Evolutionary conservation across 1,284 basidiomycete species (phyloP).

Genomic region (Sphaerobolus stellatus): DNA sequence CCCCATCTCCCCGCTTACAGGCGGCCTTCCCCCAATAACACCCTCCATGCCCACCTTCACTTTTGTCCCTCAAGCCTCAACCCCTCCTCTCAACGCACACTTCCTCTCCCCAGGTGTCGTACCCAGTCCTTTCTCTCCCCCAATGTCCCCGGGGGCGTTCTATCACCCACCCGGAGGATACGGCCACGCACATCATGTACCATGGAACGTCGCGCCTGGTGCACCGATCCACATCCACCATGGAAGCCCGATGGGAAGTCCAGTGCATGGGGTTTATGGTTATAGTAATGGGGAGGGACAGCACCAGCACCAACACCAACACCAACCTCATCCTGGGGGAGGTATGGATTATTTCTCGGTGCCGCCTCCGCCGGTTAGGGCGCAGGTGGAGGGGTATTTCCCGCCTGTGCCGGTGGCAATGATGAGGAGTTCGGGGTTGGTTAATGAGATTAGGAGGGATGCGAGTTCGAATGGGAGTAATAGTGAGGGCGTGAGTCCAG

Average conservation of each 20-base stretch:
- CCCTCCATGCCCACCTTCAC: constrained; percentile 78
- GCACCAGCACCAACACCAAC: background rate
- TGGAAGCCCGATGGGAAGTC: constrained; percentile 8
- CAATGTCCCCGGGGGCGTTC: constrained; percentile 70
- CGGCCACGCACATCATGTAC: constrained; percentile 33
- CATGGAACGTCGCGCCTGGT: constrained; percentile 63
- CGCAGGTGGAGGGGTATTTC: constrained; percentile 47
- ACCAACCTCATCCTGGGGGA: constrained; percentile 12
- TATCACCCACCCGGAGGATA: constrained; percentile 56
- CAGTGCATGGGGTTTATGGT: constrained; percentile 13
- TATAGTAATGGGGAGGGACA: constrained; percentile 11
- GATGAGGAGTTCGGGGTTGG: constrained; percentile 25
- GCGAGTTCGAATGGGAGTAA: background rate
- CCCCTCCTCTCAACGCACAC: constrained; percentile 18
- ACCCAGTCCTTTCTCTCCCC: constrained; percentile 55
- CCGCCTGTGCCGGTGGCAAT: constrained; percentile 35
- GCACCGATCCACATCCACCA: constrained; percentile 50
- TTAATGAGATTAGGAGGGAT: constrained; percentile 42
- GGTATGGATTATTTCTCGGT: constrained; percentile 10
- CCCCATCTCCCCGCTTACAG: constrained; percentile 51
- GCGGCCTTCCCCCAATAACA: constrained; percentile 73
- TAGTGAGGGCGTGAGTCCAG: background rate
- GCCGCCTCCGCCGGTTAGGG: constrained; percentile 16
- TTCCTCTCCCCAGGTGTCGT: constrained; percentile 26
- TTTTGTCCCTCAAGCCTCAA: constrained; percentile 49